A percentile compares a stretch with the other conserved stretches of the same genome.
Evolutionary conservation across 768 basidiomycete genomes (phyloP).

Genomic region (Boletus edulis): DNA sequence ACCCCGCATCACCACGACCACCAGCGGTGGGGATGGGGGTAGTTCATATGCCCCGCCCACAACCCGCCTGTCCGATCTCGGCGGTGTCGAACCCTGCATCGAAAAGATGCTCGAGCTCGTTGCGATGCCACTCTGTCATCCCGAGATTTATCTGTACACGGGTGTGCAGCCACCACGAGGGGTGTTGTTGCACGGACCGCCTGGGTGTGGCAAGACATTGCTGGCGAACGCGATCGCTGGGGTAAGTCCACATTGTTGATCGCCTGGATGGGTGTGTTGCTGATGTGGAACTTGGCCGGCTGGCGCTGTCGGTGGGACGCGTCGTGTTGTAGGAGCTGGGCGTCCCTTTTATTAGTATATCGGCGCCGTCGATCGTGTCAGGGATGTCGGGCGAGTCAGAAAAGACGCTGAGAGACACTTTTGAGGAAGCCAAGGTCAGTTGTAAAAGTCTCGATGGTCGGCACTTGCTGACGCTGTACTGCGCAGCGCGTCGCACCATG

Average conservation of each 20-base stretch:
- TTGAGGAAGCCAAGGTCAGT: slow-evolving; percentile 91
- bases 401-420: slow-evolving; percentile 92
- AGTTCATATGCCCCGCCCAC: slow-evolving; percentile 60
- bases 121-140: slow-evolving; percentile 91
- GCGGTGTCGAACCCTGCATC: slow-evolving; percentile 81
- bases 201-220: slow-evolving; percentile 95
- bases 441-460: neutral
- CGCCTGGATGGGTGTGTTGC: neutral
- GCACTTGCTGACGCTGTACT: neutral
- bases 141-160: slow-evolving; percentile 92
- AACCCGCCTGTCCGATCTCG: slow-evolving; percentile 78
- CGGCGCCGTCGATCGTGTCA: slow-evolving; percentile 93
- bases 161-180: slow-evolving; percentile 92
- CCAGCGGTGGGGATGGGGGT: too few relatives aligned
- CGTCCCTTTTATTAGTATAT: slow-evolving; percentile 90
- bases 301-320: neutral
- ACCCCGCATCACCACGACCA: slow-evolving; percentile 33
- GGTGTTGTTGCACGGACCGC: slow-evolving; percentile 91
- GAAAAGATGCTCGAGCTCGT: slow-evolving; percentile 97
- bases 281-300: neutral
- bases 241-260: slow-evolving; percentile 43
- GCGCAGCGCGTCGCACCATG: slow-evolving; percentile 84
- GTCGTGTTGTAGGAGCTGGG: slow-evolving; percentile 68
- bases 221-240: slow-evolving; percentile 95
- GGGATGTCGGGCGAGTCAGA: slow-evolving; percentile 99